Evolutionary conservation across 2,329 filamentous ascomycete species (phyloP).

Genomic region (Aphanocladium album): DNA sequence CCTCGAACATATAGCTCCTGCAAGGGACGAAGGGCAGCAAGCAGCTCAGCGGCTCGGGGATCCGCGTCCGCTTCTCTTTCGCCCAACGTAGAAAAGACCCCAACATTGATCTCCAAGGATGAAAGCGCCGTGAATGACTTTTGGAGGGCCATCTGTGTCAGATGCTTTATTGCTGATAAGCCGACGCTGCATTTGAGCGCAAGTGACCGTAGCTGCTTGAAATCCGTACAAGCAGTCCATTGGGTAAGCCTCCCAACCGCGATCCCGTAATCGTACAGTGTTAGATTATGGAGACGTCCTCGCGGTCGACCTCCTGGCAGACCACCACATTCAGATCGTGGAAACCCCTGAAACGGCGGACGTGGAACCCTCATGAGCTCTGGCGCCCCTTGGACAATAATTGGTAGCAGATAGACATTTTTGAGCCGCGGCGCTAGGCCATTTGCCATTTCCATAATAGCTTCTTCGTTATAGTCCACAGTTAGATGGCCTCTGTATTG

Average conservation of each 20-base stretch:
- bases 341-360: neutral
- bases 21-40: neutral
- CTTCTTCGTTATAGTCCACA: slow-evolving; percentile 2
- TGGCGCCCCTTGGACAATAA: neutral
- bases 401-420: slow-evolving; percentile 1
- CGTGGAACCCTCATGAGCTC: neutral
- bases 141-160: neutral
- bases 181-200: neutral
- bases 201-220: neutral
- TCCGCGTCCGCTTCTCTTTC: slow-evolving; percentile 4
- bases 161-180: neutral
- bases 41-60: neutral
- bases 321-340: slow-evolving; percentile 1
- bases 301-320: neutral
- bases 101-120: neutral
- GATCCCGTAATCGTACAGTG: neutral
- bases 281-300: slow-evolving; percentile 2
- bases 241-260: slow-evolving; percentile 1
- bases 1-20: neutral
- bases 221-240: slow-evolving; percentile 5
- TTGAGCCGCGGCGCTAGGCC: neutral
- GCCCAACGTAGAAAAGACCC: neutral
- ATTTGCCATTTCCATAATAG: neutral
- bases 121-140: neutral
- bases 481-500: neutral